These are phyloP conservation scores for Diaporthe sp. DNA, from an alignment of 2,329 filamentous ascomycete species.

Conservation along the genomic window DNA sequence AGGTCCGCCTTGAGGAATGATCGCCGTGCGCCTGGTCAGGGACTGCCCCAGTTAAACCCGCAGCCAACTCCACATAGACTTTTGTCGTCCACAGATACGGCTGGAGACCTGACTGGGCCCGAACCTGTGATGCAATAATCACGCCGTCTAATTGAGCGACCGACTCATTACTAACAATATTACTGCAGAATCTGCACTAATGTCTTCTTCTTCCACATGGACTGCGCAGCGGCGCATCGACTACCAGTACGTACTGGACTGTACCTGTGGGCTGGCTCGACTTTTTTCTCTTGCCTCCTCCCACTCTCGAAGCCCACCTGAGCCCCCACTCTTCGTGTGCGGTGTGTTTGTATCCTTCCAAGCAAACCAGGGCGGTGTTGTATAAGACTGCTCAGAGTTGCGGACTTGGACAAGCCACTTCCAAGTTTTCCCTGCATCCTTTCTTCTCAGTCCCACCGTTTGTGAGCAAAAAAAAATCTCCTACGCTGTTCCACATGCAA, in stretches of 20 bases:
- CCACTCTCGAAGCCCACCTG: not conserved
- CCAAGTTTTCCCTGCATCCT: slow-evolving; percentile 27
- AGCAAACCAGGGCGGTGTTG: not conserved
- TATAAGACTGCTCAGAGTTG: slow-evolving; percentile 14
- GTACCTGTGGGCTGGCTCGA: not conserved
- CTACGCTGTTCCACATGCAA: slow-evolving; percentile 27
- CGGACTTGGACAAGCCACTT: not conserved
- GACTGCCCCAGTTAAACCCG: slow-evolving; percentile 21
- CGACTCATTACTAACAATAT: slow-evolving; percentile 31
- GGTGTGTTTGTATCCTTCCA: slow-evolving; percentile 8
- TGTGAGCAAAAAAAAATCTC: not conserved
- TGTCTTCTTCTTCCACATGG: slow-evolving; percentile 3
- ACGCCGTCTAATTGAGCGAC: slow-evolving; percentile 27
- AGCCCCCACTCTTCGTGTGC: not conserved
- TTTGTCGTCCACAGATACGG: slow-evolving; percentile 16
- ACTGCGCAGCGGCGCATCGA: not conserved
- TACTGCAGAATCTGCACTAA: slow-evolving; percentile 16
- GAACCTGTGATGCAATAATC: slow-evolving; percentile 29
- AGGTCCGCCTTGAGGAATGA: slow-evolving; percentile 20
- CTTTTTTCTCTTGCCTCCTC: not conserved
- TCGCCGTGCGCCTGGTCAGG: slow-evolving; percentile 19
- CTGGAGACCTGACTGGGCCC: slow-evolving; percentile 11
- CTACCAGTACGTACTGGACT: not conserved
- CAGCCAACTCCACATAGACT: slow-evolving; percentile 19
- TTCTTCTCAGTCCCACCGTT: slow-evolving; percentile 25